These are phyloP conservation scores for Staphylotrichum tortipilum DNA, from an alignment of 495 filamentous ascomycete genomes.

Conservation along the genomic window DNA sequence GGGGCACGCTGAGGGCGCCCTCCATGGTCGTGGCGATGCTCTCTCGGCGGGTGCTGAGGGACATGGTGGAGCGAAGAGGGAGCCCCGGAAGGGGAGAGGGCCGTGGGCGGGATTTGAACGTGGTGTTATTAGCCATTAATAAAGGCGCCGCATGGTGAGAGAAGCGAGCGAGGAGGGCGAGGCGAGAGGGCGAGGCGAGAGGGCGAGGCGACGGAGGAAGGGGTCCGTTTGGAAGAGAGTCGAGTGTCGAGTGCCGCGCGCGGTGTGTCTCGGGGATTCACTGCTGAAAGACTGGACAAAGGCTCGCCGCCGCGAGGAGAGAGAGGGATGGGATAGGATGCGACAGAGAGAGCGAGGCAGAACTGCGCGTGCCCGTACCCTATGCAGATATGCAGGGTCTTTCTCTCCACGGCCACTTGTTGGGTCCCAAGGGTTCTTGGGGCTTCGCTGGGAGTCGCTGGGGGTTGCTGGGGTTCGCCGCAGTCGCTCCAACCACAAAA, in stretches of 20 bases:
- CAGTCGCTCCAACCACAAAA: background rate
- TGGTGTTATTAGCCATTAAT: slow-evolving; percentile 17
- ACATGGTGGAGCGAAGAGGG: slow-evolving; percentile 5
- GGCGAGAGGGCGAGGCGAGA: background rate
- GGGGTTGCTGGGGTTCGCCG: no score
- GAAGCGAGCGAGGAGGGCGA: background rate
- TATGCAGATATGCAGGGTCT: no score
- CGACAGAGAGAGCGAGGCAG: no score
- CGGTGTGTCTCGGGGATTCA: no score
- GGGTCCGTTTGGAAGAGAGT: background rate
- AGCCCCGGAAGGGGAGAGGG: slow-evolving; percentile 3
- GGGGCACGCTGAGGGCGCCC: slow-evolving; percentile 45
- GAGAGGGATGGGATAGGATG: no score
- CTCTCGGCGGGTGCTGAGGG: slow-evolving; percentile 2
- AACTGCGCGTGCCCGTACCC: no score
- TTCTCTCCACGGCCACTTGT: no score
- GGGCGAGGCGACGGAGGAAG: background rate
- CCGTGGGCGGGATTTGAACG: background rate
- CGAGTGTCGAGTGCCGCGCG: no score
- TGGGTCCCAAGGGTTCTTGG: no score
- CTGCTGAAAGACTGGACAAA: no score
- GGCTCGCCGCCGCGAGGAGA: no score
- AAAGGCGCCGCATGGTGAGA: slow-evolving; percentile 14
- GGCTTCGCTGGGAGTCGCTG: no score
- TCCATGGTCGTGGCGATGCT: slow-evolving; percentile 37